phyloP scores from a whole-genome alignment of 1,139 yeast species.

The Yamadazyma sp. region DNA sequence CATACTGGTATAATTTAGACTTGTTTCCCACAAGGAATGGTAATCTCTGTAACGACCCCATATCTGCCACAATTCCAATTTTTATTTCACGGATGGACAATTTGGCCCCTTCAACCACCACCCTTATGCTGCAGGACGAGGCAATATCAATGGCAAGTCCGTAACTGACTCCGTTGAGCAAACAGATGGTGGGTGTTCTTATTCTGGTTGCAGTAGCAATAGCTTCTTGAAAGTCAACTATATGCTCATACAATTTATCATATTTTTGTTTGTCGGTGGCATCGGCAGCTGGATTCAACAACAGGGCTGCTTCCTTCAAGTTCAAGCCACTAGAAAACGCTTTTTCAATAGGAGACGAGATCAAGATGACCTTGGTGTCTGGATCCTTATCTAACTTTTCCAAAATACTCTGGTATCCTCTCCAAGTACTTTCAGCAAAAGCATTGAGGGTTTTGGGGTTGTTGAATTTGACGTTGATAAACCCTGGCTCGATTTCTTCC shows the following conservation, averaged over 20 bases:
- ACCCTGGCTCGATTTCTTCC: constrained; percentile 44
- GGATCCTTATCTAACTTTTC: constrained; percentile 45
- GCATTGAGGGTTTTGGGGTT: constrained; percentile 66
- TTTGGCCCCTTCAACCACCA: constrained; percentile 52
- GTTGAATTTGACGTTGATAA: constrained; percentile 62
- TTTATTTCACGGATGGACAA: constrained; percentile 70
- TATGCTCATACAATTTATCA: constrained; percentile 36
- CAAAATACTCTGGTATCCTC: constrained; percentile 54
- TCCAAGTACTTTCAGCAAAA: constrained; percentile 53
- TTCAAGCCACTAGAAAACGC: constrained; percentile 72
- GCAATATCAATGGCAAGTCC: constrained; percentile 75
- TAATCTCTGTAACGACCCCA: constrained; percentile 72
- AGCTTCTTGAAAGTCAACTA: constrained; percentile 58
- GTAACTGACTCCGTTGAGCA: constrained; percentile 46
- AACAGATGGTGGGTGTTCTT: constrained; percentile 48
- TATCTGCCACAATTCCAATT: constrained; percentile 78
- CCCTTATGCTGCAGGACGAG: constrained; percentile 57
- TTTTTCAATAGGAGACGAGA: constrained; percentile 56
- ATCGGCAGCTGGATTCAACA: constrained; percentile 8
- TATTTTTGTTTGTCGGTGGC: constrained; percentile 22
- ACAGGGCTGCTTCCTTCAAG: constrained; percentile 38
- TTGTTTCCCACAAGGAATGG: constrained; percentile 56
- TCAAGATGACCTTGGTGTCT: constrained; percentile 49
- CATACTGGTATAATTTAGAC: constrained; percentile 61
- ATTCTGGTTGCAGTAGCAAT: constrained; percentile 50